These are phyloP conservation scores for Acacia melanoxylon DNA, from an alignment of 306 rosid species.

Conservation along the genomic window DNA sequence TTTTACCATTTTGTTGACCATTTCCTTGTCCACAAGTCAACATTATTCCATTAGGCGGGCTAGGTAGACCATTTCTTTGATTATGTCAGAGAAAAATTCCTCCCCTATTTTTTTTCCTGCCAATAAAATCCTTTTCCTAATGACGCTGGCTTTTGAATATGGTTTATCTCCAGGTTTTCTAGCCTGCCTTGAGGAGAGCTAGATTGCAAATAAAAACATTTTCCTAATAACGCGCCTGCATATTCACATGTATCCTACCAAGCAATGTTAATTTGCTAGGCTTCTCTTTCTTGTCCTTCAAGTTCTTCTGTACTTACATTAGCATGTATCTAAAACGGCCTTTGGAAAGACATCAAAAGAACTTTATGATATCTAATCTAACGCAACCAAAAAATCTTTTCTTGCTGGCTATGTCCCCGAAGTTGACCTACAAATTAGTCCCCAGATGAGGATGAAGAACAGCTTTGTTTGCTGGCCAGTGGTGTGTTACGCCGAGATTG, in stretches of 20 bases:
- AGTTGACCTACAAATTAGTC: background rate
- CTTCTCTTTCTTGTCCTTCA: conserved; percentile 2
- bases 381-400: background rate
- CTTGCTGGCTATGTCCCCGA: background rate
- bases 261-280: background rate
- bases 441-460: conserved; percentile 44
- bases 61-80: too few relatives aligned
- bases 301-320: conserved; percentile 4
- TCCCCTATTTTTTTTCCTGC: too few relatives aligned
- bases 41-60: too few relatives aligned
- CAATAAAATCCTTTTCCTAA: too few relatives aligned
- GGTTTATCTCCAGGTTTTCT: too few relatives aligned
- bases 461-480: conserved; percentile 62
- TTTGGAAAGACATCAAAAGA: background rate
- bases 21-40: too few relatives aligned
- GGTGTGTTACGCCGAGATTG: conserved; percentile 70
- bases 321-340: background rate
- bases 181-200: too few relatives aligned
- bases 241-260: background rate
- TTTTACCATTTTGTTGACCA: too few relatives aligned
- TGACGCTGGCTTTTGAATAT: too few relatives aligned
- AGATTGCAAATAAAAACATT: too few relatives aligned
- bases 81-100: too few relatives aligned
- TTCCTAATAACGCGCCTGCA: background rate
- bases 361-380: background rate